These are phyloP conservation scores for Auxenochlorella pyrenoidosa DNA, from an alignment of 139 green algal genomes.

Conservation along the genomic window DNA sequence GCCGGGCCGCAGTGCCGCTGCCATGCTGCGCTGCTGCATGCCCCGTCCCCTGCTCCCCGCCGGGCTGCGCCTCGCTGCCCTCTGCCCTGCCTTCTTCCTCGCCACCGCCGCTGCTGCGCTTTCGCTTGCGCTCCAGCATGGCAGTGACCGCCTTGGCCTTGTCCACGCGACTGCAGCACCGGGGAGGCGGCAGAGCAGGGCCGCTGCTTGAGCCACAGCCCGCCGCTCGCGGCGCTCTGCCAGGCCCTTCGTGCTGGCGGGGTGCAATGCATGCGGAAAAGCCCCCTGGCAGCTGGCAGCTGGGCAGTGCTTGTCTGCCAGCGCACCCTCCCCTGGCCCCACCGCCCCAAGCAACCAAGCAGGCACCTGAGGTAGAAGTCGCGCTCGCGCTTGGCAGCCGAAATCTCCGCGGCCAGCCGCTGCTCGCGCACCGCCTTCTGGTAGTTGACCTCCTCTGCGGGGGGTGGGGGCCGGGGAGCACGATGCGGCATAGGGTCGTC, in stretches of 20 bases:
- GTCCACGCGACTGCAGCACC: slow-evolving; percentile 40
- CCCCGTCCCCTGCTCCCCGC: not conserved
- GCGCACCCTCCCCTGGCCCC: not conserved
- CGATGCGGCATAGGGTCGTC: no score
- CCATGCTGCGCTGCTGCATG: not conserved
- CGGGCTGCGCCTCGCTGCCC: not conserved
- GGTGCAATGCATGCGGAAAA: no score
- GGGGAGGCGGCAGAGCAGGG: not conserved
- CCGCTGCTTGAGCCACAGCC: not conserved
- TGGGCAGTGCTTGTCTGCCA: no score
- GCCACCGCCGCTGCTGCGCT: slow-evolving; percentile 25
- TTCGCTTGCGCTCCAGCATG: slow-evolving; percentile 67
- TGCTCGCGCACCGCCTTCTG: slow-evolving; percentile 88
- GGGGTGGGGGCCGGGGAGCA: not conserved
- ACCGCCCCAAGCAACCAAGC: not conserved
- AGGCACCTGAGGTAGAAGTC: slow-evolving; percentile 90
- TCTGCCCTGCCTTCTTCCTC: not conserved
- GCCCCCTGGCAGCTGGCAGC: no score
- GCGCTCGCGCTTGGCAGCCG: slow-evolving; percentile 88
- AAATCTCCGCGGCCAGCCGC: slow-evolving; percentile 86
- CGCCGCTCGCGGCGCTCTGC: no score
- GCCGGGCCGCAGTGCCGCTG: not conserved
- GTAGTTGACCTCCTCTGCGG: slow-evolving; percentile 89
- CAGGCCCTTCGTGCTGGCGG: no score
- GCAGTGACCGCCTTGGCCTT: slow-evolving; percentile 64